Evolutionary conservation across 257 asterid species (phyloP).

Genomic region (Solanum okadae): DNA sequence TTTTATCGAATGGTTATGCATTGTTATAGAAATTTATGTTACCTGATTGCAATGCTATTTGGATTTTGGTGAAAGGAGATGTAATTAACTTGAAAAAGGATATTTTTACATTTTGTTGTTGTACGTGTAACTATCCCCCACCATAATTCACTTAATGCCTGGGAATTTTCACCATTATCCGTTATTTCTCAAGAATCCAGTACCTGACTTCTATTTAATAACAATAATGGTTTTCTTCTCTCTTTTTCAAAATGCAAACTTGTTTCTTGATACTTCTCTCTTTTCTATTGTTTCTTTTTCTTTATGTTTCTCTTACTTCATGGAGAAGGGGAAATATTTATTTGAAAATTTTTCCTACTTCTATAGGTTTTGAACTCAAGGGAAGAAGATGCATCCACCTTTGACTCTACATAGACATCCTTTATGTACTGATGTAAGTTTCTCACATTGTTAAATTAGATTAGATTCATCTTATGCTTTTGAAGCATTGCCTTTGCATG

Average conservation of each 20-base stretch:
- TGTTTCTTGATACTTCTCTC: neutral
- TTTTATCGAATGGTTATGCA: neutral
- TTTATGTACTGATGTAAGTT: slow-evolving; percentile 73
- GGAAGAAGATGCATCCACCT: slow-evolving; percentile 62
- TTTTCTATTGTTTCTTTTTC: neutral
- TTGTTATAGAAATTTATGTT: neutral
- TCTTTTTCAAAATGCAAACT: neutral
- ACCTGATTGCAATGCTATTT: neutral
- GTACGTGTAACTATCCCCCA: neutral
- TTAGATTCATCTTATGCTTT: neutral
- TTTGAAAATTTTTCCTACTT: neutral
- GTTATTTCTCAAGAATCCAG: neutral
- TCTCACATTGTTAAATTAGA: neutral
- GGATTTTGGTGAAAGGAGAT: neutral
- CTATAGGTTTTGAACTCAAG: neutral
- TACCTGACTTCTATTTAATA: neutral
- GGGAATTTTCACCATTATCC: neutral
- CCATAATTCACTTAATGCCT: neutral
- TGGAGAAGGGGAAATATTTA: neutral
- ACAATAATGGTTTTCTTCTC: neutral
- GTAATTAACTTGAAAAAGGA: neutral
- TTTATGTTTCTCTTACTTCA: neutral
- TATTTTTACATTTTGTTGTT: neutral
- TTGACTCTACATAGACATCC: slow-evolving; percentile 65
- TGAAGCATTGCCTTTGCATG: neutral